Evolutionary conservation across 2,329 filamentous ascomycete species (phyloP).

Genomic region (Trichophyton benhamiae): DNA sequence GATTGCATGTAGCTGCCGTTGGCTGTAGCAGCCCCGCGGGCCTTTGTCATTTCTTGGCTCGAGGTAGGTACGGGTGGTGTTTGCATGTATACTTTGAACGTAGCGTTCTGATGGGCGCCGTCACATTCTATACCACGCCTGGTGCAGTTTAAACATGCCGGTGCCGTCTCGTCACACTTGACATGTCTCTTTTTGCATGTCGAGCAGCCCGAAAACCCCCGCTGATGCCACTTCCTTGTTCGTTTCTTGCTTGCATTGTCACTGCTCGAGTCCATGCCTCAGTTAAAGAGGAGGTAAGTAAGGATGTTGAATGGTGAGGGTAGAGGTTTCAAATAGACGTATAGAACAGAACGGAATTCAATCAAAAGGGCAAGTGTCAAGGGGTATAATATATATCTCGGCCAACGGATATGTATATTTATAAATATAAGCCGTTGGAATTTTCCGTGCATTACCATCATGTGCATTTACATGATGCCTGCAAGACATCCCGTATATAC

Average conservation of each 20-base stretch:
- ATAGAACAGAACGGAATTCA: too few relatives aligned
- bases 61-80: conserved; percentile 3
- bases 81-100: conserved; percentile 28
- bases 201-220: conserved; percentile 31
- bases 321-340: not conserved
- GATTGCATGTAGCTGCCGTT: not conserved
- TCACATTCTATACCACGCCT: conserved; percentile 25
- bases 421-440: not conserved
- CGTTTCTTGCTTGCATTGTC: conserved; percentile 20
- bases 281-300: not conserved
- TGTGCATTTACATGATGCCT: not conserved
- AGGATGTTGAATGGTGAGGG: not conserved
- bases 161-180: conserved; percentile 27
- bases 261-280: not conserved
- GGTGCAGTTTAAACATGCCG: conserved; percentile 28
- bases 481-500: too few relatives aligned
- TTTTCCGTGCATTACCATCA: not conserved
- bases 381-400: too few relatives aligned
- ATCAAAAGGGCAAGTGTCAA: too few relatives aligned
- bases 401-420: not conserved
- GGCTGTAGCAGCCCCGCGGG: not conserved
- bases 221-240: conserved; percentile 30
- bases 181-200: conserved; percentile 31
- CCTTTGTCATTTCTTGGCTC: not conserved
- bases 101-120: conserved; percentile 26